Base-by-base conservation (phyloP, 176 grass and related monocot genomes). In the Phoenix dactylifera region DNA sequence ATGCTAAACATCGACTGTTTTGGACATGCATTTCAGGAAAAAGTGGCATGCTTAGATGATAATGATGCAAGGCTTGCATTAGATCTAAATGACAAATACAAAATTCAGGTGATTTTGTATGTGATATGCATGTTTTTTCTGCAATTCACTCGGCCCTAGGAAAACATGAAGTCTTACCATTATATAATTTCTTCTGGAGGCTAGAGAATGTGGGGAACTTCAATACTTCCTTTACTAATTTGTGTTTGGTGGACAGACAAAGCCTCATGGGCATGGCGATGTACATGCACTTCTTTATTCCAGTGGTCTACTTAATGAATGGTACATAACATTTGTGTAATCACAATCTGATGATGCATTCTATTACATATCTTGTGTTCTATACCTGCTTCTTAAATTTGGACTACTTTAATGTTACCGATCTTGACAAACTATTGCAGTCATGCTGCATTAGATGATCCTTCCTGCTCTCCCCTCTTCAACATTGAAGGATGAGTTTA, bases 211-310 rank as follows among this genome's bases (percentile, higher is more conserved):
- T 7, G 6, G 28, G 28, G 28, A 30, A 30, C 28, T 30, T 30
- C 28, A 30, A 4, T 30, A 30, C 28, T 30, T 20, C 26, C 26
- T 28, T 6, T 56, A 55, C 2, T 56, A 55, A 67, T 85, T 69
- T 70, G 1, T 58, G 7, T 66, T 59, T 75, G 50, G 69, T 75
- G 44, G 72, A 49, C 81, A 97, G 92, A 97, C 87, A 73, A 97
- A 97, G 50, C 92, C 92, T 63, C 92, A 97, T 80, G 92, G 92
- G 3, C 92, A 97, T 68, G 92, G 92, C 15, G 92, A 97, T 85
- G 92, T 91, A 16, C 92, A 97, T 30, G 53, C 92, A 66, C 92
- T 97, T 50, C 87, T 97, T 77, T 97, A 91, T 83, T 88, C 87
- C 53, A 97, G 87, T 50, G 92, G 87, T 51, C 62, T 91, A 64